phyloP scores from a whole-genome alignment of 495 filamentous ascomycete species.

The Penicillium malachiteum region DNA sequence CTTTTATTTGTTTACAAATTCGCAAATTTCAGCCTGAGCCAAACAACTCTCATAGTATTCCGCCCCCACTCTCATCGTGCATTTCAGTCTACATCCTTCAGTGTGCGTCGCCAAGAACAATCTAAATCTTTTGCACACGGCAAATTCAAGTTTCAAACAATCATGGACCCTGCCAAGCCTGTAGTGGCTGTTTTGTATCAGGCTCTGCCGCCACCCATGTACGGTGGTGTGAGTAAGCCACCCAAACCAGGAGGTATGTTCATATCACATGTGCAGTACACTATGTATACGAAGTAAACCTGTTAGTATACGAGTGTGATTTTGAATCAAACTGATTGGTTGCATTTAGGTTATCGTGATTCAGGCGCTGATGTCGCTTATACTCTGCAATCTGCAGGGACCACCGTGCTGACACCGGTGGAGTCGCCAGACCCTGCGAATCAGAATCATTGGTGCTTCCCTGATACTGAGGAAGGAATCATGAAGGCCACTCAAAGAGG shows the following conservation, averaged over 20 bases:
- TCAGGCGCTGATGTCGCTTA: slow-evolving; percentile 33
- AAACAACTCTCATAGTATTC: background rate
- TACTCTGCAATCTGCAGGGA: slow-evolving; percentile 12
- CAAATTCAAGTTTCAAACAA: background rate
- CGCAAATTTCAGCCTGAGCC: background rate
- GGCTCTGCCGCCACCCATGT: slow-evolving; percentile 27
- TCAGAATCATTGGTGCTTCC: slow-evolving; percentile 30
- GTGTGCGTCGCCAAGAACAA: background rate
- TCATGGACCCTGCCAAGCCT: slow-evolving; percentile 8
- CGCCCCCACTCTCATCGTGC: slow-evolving; percentile 5
- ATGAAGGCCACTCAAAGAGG: slow-evolving; percentile 23
- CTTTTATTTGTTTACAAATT: background rate
- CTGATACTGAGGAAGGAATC: slow-evolving; percentile 35
- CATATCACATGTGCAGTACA: too few species aligned
- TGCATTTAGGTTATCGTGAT: slow-evolving; percentile 32
- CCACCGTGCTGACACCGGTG: slow-evolving; percentile 21
- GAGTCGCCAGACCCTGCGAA: slow-evolving; percentile 14
- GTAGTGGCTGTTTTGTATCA: slow-evolving; percentile 31
- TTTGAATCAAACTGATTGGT: too few species aligned
- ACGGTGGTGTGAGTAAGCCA: slow-evolving; percentile 29
- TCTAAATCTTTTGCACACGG: background rate
- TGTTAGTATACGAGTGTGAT: too few species aligned
- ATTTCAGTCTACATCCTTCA: background rate
- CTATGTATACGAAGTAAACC: too few species aligned
- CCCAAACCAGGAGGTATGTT: slow-evolving; percentile 31